Base-by-base conservation (phyloP, 805 yeast genomes). In the Lipomyces starkeyi region DNA sequence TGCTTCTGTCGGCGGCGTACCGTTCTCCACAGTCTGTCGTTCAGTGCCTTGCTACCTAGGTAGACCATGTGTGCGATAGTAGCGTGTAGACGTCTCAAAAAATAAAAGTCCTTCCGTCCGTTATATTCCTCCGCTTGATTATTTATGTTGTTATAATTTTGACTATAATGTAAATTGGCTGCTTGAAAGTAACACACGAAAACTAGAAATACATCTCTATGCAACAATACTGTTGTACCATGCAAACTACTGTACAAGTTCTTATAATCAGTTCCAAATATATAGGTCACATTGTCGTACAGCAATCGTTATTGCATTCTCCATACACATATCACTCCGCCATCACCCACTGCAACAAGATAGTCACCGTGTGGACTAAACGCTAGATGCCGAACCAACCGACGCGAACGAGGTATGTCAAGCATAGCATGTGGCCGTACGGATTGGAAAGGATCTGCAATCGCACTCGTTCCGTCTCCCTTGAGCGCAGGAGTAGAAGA, bases 271-370 rank as follows among this genome's bases (percentile, higher is more conserved):
- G n/a, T 17, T n/a, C 49, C 22, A n/a, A 17, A 43, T 43, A 43
- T 43, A 43, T 17, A n/a, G 20, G 7, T 40, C 14, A 0, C 40
- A 40, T 13, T 14, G n/a, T 43, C 22, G 49, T 43, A 43, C 49
- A 17, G 22, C 7, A 7, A n/a, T 17, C 20, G 9, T 43, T 43
- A 43, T 17, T 17, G n/a, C 8, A 43, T 43, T 43, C 49, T 27
- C 70, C 70, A 68, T 8, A 68, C 67, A n/a, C 63, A 63, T 37
- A 68, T 54, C 40, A 65, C 55, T 22, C 71, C 71, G 25, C 71
- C 71, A 52, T 68, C 71, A 7, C 71, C 71, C 13, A 67, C 71
- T 11, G 68, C 67, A 14, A 67, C 70, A 17, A 68, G 27, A 40
- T 49, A 68, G 3, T 66, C 70, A 8, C 67, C 67, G 20, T 47